phyloP scores from a whole-genome alignment of 2,329 filamentous ascomycete genomes.

The Trichoderma oligosporum region DNA sequence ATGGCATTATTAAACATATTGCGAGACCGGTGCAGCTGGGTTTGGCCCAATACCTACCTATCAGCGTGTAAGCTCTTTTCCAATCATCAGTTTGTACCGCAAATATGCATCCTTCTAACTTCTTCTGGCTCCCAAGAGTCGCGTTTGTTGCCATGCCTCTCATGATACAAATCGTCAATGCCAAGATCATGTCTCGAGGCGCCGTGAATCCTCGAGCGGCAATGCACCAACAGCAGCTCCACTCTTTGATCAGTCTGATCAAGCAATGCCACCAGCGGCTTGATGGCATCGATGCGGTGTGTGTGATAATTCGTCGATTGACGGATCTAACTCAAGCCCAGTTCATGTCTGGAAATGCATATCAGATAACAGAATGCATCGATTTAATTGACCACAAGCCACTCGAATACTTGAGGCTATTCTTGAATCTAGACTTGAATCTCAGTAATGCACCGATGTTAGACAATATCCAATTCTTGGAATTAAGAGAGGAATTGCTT shows the following conservation, averaged over 20 bases:
- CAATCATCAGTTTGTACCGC: background rate
- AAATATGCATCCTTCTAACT: background rate
- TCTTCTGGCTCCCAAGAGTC: background rate
- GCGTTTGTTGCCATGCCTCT: constrained; percentile 17
- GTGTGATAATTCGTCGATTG: constrained; percentile 12
- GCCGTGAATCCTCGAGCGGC: background rate
- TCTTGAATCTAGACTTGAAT: constrained; percentile 9
- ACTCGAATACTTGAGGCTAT: constrained; percentile 9
- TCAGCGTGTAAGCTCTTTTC: constrained; percentile 11
- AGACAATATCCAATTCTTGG: constrained; percentile 5
- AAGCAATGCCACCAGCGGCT: constrained; percentile 15
- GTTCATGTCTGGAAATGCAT: background rate
- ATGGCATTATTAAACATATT: constrained; percentile 4
- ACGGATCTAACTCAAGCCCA: constrained; percentile 1
- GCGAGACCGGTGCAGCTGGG: constrained; percentile 8
- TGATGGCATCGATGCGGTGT: constrained; percentile 10
- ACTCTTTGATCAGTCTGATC: constrained; percentile 7
- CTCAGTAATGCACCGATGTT: constrained; percentile 10
- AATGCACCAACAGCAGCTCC: constrained; percentile 7
- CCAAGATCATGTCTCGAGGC: constrained; percentile 9
- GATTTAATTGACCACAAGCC: constrained; percentile 15
- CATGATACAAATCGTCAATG: constrained; percentile 14
- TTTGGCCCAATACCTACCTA: constrained; percentile 11
- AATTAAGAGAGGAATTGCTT: constrained; percentile 1
- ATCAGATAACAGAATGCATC: constrained; percentile 6